Evolutionary conservation across 768 basidiomycete genomes (phyloP), one percentile per base, ranked within the genome.

Genomic region (Boletus barrowsii): DNA sequence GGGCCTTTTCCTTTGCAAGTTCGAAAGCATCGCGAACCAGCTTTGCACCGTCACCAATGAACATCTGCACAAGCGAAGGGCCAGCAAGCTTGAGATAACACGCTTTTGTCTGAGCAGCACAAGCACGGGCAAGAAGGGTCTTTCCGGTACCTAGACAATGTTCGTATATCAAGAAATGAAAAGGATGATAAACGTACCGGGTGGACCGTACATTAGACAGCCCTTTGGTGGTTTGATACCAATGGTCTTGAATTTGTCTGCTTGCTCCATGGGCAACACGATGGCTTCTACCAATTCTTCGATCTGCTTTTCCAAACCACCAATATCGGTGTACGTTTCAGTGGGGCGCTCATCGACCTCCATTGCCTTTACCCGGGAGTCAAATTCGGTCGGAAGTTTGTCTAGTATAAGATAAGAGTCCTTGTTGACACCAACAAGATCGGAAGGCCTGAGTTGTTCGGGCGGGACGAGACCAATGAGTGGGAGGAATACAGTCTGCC

Each of bases 311-410:
- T 98, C 97, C 70, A 99, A 66, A 22, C 97, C 97, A 71, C 97
- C 97, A 56, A 99, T 96, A 72, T 95, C 93, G 22, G 94, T 95
- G 66, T 98, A 98, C 3, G 87, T 91, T 71, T 98, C 97, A 13
- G 95, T 98, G 33, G 97, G 97, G 48, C 93, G 81, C 70, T 98
- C 97, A 61, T 99, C 97, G 2, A 99, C 97, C 67, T 99, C 97
- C 97, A 99, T 99, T 10, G 97, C 97, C 72, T 98, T 98, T 24
- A 99, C 97, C 43, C 97, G 86, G 35, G 93, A 94, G 71, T 99
- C 97, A 66, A 93, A 98, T 75, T 99, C 97, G 24, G 90, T 90
- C 4, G 97, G 97, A 22, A 99, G 82, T 4, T 87, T 95, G 71
- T 98, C 97, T 36, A 99, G 82, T 33, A 98, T 84, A 60, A 99